These are phyloP conservation scores for Xylaria digitata DNA, from an alignment of 2,329 filamentous ascomycete species.

Conservation along the genomic window DNA sequence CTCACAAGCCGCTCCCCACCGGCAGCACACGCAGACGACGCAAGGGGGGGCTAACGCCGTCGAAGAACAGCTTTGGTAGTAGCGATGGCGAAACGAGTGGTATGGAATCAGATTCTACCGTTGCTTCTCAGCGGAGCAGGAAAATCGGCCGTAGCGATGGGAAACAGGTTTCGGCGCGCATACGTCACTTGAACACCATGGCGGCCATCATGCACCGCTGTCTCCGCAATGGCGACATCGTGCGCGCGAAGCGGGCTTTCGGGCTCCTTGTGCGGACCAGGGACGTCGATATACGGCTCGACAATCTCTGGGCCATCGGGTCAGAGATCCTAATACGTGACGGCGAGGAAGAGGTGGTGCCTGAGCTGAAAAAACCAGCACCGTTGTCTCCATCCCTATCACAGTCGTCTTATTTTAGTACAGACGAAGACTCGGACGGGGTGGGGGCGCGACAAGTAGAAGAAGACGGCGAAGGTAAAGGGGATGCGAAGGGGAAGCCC, in stretches of 20 bases:
- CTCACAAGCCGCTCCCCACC: constrained; percentile 59
- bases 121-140: constrained; percentile 32
- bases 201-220: constrained; percentile 78
- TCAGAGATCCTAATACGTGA: constrained; percentile 83
- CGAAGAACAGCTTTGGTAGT: background rate
- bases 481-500: background rate
- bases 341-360: constrained; percentile 52
- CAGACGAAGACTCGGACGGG: constrained; percentile 7
- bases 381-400: background rate
- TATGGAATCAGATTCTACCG: constrained; percentile 18
- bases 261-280: constrained; percentile 72
- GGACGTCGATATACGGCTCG: constrained; percentile 75
- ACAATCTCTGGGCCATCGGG: constrained; percentile 83
- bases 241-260: constrained; percentile 79
- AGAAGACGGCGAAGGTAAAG: constrained; percentile 29
- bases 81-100: constrained; percentile 10
- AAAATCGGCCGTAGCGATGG: constrained; percentile 16
- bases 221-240: constrained; percentile 75
- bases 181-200: constrained; percentile 73
- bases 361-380: background rate
- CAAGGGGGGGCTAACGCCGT: background rate
- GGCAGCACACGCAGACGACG: background rate
- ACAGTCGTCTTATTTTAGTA: background rate
- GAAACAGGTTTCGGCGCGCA: constrained; percentile 50
- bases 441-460: constrained; percentile 21